A percentile compares a stretch with the other conserved stretches of the same genome.
phyloP scores from a whole-genome alignment of 306 rosid genomes.

The Trifolium dubium region DNA sequence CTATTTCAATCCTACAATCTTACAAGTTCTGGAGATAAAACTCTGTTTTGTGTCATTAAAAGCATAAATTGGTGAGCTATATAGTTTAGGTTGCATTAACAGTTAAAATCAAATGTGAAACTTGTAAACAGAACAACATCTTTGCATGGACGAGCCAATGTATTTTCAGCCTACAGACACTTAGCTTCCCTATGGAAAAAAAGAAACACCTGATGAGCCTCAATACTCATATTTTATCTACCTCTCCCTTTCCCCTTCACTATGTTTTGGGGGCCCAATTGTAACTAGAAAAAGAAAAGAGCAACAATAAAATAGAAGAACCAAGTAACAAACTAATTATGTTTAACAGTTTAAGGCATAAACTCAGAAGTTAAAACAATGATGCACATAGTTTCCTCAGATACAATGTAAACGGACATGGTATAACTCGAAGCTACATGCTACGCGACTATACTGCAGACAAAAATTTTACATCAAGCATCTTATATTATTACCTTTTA shows the following conservation, averaged over 20 bases:
- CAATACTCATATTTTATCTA: slow-evolving; percentile 14
- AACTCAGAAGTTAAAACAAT: slow-evolving; percentile 23
- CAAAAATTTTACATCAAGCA: slow-evolving; percentile 18
- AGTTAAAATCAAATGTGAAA: slow-evolving; percentile 37
- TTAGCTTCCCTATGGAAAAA: slow-evolving; percentile 21
- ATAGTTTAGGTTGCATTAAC: slow-evolving; percentile 27
- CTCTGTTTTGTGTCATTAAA: slow-evolving; percentile 6
- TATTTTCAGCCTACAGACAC: slow-evolving; percentile 18
- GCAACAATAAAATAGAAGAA: no score
- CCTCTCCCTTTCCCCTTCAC: slow-evolving; percentile 30
- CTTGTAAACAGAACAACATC: slow-evolving; percentile 25
- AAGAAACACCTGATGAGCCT: not conserved
- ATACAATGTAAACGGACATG: slow-evolving; percentile 27
- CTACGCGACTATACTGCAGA: slow-evolving; percentile 27
- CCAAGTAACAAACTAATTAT: slow-evolving; percentile 19
- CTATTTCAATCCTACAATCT: slow-evolving; percentile 30
- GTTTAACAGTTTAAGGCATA: slow-evolving; percentile 5
- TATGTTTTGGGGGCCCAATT: not conserved
- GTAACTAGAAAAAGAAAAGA: slow-evolving; percentile 14
- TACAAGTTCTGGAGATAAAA: slow-evolving; percentile 23
- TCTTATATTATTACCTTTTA: slow-evolving; percentile 67
- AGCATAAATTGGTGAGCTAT: slow-evolving; percentile 7
- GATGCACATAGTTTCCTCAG: slow-evolving; percentile 34
- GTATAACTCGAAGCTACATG: slow-evolving; percentile 7
- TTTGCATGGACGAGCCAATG: slow-evolving; percentile 13